Percentiles rank a stretch among this genome's conserved stretches.
Conservation (phyloP, 352 stramenopile species). For the Globisporangium nodosum region DNA sequence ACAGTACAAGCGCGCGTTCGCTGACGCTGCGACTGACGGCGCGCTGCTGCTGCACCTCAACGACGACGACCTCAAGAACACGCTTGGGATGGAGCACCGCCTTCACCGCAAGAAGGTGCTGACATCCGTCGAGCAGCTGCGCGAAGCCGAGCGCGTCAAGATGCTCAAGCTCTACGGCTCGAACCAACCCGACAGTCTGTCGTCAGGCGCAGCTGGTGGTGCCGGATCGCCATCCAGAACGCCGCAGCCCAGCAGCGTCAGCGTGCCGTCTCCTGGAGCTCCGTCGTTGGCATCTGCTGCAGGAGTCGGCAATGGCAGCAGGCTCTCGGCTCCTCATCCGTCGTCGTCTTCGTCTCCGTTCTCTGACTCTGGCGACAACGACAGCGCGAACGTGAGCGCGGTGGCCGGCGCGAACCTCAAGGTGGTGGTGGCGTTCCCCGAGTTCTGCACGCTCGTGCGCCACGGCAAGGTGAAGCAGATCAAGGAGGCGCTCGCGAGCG, state of each 20-base stretch:
- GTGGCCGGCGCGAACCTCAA: slow-evolving; percentile 16
- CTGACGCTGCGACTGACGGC: slow-evolving; percentile 86
- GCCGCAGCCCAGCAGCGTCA: neutral
- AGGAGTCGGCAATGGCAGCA: neutral
- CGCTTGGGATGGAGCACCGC: slow-evolving; percentile 91
- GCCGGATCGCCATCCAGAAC: neutral
- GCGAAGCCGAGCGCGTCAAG: slow-evolving; percentile 40
- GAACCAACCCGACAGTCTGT: slow-evolving; percentile 10
- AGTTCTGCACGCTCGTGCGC: slow-evolving; percentile 79
- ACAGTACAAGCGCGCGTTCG: slow-evolving; percentile 89
- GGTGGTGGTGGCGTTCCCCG: slow-evolving; percentile 58
- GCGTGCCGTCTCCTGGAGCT: neutral
- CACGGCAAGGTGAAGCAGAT: slow-evolving; percentile 87
- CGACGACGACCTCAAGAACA: slow-evolving; percentile 92
- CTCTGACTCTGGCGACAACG: neutral
- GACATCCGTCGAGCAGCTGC: slow-evolving; percentile 75
- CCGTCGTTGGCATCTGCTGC: neutral
- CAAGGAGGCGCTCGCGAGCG: slow-evolving; percentile 80
- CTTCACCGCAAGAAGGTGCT: slow-evolving; percentile 96
- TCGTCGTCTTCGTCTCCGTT: neutral
- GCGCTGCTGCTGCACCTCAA: slow-evolving; percentile 87
- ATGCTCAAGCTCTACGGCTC: slow-evolving; percentile 39
- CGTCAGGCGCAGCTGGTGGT: neutral
- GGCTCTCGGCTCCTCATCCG: neutral
- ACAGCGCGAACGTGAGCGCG: slow-evolving; percentile 1